Conservation (phyloP, 495 filamentous ascomycete species). For the Penicillium alfredii region DNA sequence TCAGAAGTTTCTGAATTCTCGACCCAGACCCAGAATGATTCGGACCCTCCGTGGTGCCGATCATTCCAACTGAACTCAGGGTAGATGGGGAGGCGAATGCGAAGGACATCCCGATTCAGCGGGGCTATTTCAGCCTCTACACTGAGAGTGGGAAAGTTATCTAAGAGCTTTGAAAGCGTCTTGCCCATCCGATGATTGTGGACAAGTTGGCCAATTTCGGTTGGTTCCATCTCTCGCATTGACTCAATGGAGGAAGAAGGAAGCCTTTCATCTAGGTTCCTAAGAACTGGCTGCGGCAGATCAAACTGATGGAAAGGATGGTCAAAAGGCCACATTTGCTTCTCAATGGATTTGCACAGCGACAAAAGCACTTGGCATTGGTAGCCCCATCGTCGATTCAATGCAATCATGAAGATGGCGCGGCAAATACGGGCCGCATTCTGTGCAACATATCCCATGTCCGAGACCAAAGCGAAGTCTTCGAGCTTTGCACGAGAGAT, state of each 20-base stretch:
- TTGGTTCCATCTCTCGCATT: slow-evolving; percentile 82
- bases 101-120: slow-evolving; percentile 86
- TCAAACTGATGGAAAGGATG: slow-evolving; percentile 96
- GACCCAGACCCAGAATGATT: slow-evolving; percentile 98
- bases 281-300: slow-evolving; percentile 72
- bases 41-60: slow-evolving; percentile 84
- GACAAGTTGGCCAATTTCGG: slow-evolving; percentile 87
- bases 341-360: slow-evolving; percentile 94
- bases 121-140: slow-evolving; percentile 93
- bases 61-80: slow-evolving; percentile 97
- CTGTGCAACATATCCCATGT: slow-evolving; percentile 91
- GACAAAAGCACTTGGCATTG: slow-evolving; percentile 86
- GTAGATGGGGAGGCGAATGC: slow-evolving; percentile 75
- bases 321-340: slow-evolving; percentile 86
- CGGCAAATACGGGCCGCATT: slow-evolving; percentile 92
- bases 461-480: slow-evolving; percentile 87
- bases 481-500: slow-evolving; percentile 85
- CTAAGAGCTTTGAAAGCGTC: slow-evolving; percentile 70
- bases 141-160: slow-evolving; percentile 86
- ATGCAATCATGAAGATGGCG: slow-evolving; percentile 92
- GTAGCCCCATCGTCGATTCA: slow-evolving; percentile 90
- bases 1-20: slow-evolving; percentile 97
- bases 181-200: slow-evolving; percentile 84
- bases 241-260: slow-evolving; percentile 68
- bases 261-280: slow-evolving; percentile 73